Evolutionary conservation across 768 basidiomycete genomes (phyloP).

Genomic region (Mycena venus): DNA sequence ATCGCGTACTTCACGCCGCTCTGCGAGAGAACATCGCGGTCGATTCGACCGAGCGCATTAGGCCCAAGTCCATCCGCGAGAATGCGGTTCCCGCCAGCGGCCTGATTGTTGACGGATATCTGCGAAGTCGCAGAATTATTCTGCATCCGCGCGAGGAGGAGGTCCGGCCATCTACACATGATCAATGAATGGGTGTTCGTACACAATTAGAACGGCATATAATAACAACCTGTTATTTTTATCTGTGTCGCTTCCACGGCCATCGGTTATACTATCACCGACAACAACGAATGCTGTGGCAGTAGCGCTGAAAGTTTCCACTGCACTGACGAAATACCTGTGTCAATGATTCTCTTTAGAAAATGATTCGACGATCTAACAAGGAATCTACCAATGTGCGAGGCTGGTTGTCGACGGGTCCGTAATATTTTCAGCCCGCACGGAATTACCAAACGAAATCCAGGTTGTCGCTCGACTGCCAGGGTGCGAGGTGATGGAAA

Average conservation of each 20-base stretch:
- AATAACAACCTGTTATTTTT: constrained; percentile 58
- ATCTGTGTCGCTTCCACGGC: constrained; percentile 60
- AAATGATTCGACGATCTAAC: background rate
- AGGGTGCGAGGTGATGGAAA: constrained; percentile 60
- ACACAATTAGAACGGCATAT: background rate
- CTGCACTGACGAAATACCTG: constrained; percentile 60
- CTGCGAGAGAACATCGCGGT: constrained; percentile 64
- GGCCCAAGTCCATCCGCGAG: constrained; percentile 64
- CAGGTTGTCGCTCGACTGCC: constrained; percentile 64
- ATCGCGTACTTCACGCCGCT: constrained; percentile 60
- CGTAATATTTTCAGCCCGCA: constrained; percentile 51
- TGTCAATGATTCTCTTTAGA: background rate
- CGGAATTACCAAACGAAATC: constrained; percentile 54
- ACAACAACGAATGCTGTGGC: constrained; percentile 55
- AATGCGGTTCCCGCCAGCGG: constrained; percentile 66
- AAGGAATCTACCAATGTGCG: constrained; percentile 51
- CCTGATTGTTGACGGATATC: constrained; percentile 63
- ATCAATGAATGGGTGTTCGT: background rate
- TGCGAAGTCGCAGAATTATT: constrained; percentile 43
- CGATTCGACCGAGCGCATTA: constrained; percentile 60
- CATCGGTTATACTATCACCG: constrained; percentile 69
- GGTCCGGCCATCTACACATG: constrained; percentile 61
- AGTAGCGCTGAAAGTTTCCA: constrained; percentile 54
- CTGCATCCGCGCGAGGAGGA: constrained; percentile 57
- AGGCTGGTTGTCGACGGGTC: constrained; percentile 45